These are phyloP conservation scores for Gymnopilus junonius DNA, from an alignment of 768 basidiomycete species.

Conservation along the genomic window DNA sequence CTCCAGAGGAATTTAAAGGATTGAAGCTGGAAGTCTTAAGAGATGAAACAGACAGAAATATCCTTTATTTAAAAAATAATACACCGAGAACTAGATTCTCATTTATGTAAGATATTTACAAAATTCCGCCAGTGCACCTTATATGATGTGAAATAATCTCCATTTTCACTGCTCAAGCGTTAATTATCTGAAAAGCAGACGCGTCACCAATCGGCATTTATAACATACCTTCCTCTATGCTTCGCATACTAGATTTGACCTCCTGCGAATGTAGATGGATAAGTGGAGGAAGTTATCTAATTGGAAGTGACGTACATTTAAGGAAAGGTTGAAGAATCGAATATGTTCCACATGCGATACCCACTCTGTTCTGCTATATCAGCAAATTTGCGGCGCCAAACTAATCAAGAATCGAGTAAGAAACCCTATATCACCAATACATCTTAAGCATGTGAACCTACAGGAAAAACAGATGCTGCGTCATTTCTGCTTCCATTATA, in stretches of 20 bases:
- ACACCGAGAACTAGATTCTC: no score
- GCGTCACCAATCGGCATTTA: not conserved
- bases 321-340: not conserved
- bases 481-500: not conserved
- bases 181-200: no score
- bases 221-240: not conserved
- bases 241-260: not conserved
- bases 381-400: not conserved
- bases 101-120: no score
- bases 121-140: no score
- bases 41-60: no score
- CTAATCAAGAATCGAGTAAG: not conserved
- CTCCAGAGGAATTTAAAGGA: no score
- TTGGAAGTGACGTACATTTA: not conserved
- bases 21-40: no score
- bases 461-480: not conserved
- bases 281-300: not conserved
- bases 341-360: not conserved
- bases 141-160: no score
- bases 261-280: not conserved
- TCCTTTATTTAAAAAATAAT: no score
- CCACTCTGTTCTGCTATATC: not conserved
- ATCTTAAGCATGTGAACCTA: not conserved
- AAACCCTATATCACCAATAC: no score
- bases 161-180: no score